Evolutionary conservation across 2,329 filamentous ascomycete genomes (phyloP).

Genomic region (Epichloe typhina): DNA sequence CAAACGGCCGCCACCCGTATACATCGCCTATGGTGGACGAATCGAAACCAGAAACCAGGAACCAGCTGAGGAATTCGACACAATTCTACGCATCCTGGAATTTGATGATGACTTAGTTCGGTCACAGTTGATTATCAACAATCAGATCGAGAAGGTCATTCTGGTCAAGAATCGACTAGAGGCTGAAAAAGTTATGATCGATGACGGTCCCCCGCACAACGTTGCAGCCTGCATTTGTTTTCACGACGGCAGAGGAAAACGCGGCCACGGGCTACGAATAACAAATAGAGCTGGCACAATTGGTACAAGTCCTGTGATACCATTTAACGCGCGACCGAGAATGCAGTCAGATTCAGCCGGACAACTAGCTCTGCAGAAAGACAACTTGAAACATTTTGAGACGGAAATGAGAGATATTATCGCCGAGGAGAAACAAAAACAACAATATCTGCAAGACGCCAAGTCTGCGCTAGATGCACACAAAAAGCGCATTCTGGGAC

Average conservation of each 20-base stretch:
- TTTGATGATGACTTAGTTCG: conserved; percentile 69
- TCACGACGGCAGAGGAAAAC: conserved; percentile 41
- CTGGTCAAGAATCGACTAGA: conserved; percentile 56
- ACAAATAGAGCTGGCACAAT: conserved; percentile 28
- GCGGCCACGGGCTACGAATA: conserved; percentile 47
- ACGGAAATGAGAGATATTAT: conserved; percentile 40
- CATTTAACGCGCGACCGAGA: conserved; percentile 43
- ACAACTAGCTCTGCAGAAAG: conserved; percentile 43
- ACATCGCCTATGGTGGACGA: conserved; percentile 22
- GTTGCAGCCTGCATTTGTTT: conserved; percentile 60
- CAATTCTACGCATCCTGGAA: conserved; percentile 66
- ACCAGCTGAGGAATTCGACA: conserved; percentile 59
- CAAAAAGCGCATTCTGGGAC: conserved; percentile 15
- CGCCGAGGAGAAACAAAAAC: conserved; percentile 31
- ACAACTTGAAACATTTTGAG: conserved; percentile 39
- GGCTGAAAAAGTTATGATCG: conserved; percentile 57
- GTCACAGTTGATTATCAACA: conserved; percentile 71
- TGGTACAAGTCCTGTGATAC: conserved; percentile 28
- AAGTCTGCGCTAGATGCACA: conserved; percentile 33
- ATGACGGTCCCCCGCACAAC: conserved; percentile 48
- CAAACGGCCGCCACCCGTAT: conserved; percentile 22
- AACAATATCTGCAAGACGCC: conserved; percentile 35
- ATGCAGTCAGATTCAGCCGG: conserved; percentile 67
- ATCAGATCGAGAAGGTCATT: conserved; percentile 71
- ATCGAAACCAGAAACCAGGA: conserved; percentile 40